Evolutionary conservation across 2,329 filamentous ascomycete genomes (phyloP).

Genomic region (Fusarium liriodendri): DNA sequence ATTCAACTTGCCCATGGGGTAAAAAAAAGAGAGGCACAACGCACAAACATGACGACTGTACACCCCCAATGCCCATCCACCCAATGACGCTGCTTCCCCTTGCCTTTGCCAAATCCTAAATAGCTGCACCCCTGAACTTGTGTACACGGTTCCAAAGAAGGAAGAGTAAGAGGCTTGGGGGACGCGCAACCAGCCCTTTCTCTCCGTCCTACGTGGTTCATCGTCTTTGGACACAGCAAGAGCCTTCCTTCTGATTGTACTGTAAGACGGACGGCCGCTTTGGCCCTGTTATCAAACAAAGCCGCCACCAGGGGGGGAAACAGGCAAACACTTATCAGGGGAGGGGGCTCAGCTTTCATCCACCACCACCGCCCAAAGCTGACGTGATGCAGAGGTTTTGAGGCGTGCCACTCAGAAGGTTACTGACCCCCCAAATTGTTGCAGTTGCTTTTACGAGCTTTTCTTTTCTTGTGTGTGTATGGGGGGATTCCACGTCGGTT

Average conservation of each 20-base stretch:
- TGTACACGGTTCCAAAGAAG: constrained; percentile 2
- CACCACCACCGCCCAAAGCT: constrained; percentile 13
- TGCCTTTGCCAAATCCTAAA: constrained; percentile 18
- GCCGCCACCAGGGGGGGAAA: background rate
- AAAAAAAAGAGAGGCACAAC: background rate
- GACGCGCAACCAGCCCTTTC: constrained; percentile 20
- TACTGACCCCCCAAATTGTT: background rate
- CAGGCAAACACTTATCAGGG: constrained; percentile 4
- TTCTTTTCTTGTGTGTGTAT: background rate
- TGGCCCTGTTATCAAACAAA: constrained; percentile 12
- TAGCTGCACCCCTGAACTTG: constrained; percentile 29
- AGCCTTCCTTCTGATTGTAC: background rate
- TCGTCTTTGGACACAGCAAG: constrained; percentile 3
- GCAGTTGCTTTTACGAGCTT: constrained; percentile 7
- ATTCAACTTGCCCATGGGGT: background rate
- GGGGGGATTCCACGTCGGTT: background rate
- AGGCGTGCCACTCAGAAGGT: constrained; percentile 23
- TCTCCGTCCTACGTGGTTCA: constrained; percentile 28
- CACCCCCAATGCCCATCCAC: constrained; percentile 3
- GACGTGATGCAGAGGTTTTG: constrained; percentile 30
- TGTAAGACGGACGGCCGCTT: constrained; percentile 1
- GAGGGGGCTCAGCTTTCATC: background rate
- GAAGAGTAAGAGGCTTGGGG: constrained; percentile 24
- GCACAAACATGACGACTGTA: constrained; percentile 2
- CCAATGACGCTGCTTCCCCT: constrained; percentile 27